Evolutionary conservation across 441 rosid species (phyloP).

Genomic region (Omphalea diandra): DNA sequence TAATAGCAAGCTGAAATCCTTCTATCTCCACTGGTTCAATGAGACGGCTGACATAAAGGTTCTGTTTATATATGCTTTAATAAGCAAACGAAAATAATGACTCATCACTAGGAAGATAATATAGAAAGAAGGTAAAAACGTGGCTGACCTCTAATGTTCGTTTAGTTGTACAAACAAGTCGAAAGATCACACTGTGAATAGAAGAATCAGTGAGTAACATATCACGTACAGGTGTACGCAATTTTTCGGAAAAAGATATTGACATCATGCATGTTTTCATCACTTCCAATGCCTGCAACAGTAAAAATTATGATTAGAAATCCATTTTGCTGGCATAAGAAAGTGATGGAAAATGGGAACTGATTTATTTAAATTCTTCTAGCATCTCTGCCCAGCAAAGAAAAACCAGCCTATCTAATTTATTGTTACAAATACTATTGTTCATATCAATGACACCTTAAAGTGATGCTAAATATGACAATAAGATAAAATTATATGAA

Average conservation of each 20-base stretch:
- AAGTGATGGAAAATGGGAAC: slow-evolving; percentile 6
- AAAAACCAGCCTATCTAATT: slow-evolving; percentile 6
- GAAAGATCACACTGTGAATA: slow-evolving; percentile 63
- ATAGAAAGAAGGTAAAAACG: slow-evolving; percentile 22
- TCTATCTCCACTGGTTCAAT: slow-evolving; percentile 74
- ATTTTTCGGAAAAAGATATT: slow-evolving; percentile 50
- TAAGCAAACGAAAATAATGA: slow-evolving; percentile 16
- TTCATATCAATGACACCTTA: neutral
- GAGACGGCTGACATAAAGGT: slow-evolving; percentile 62
- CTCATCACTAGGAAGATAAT: slow-evolving; percentile 11
- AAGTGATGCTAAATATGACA: neutral
- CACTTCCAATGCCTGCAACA: slow-evolving; percentile 69
- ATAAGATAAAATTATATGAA: slow-evolving; percentile 2
- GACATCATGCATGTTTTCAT: slow-evolving; percentile 66
- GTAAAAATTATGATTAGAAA: slow-evolving; percentile 7
- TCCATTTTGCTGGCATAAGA: slow-evolving; percentile 3
- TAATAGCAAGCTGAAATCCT: slow-evolving; percentile 80
- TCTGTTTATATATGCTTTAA: slow-evolving; percentile 41
- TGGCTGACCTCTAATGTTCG: slow-evolving; percentile 78
- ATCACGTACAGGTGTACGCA: slow-evolving; percentile 53
- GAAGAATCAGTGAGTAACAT: slow-evolving; percentile 81
- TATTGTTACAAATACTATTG: neutral
- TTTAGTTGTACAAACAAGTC: slow-evolving; percentile 69
- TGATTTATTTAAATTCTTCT: neutral
- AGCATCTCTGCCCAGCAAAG: neutral